These are phyloP conservation scores for Botryotinia calthae DNA, from an alignment of 2,329 filamentous ascomycete genomes.

Conservation along the genomic window DNA sequence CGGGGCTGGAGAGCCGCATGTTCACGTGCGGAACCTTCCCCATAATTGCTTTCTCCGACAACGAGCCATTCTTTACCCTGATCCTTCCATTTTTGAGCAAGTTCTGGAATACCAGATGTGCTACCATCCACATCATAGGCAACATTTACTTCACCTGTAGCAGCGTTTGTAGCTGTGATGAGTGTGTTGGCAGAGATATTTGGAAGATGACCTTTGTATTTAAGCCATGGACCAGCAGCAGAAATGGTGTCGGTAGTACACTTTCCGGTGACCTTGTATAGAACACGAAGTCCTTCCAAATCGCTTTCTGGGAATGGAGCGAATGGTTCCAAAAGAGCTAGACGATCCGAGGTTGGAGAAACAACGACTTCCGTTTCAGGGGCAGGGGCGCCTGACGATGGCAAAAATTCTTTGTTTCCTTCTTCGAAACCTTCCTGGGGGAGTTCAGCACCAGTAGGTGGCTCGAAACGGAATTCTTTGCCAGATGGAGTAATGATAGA, in stretches of 20 bases:
- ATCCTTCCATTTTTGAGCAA: conserved; percentile 79
- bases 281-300: conserved; percentile 73
- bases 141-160: conserved; percentile 86
- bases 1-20: conserved; percentile 87
- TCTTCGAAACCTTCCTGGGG: conserved; percentile 67
- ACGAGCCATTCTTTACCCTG: conserved; percentile 81
- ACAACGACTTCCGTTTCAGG: conserved; percentile 71
- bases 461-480: conserved; percentile 77
- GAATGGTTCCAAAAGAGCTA: conserved; percentile 90
- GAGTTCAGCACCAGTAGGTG: conserved; percentile 68
- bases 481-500: conserved; percentile 76
- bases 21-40: conserved; percentile 84
- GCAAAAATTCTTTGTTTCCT: conserved; percentile 72
- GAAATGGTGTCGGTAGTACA: conserved; percentile 99
- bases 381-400: conserved; percentile 70
- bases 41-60: conserved; percentile 96
- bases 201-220: conserved; percentile 98
- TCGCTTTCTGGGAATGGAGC: conserved; percentile 75
- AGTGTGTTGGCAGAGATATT: conserved; percentile 98
- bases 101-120: conserved; percentile 76
- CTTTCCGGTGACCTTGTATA: conserved; percentile 96
- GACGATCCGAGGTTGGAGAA: conserved; percentile 80
- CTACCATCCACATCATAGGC: conserved; percentile 84
- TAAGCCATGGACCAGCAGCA: conserved; percentile 93
- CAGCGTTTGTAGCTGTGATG: conserved; percentile 89